Evolutionary conservation across 129 eudicot species (phyloP).

Genomic region (Lactuca saligna): DNA sequence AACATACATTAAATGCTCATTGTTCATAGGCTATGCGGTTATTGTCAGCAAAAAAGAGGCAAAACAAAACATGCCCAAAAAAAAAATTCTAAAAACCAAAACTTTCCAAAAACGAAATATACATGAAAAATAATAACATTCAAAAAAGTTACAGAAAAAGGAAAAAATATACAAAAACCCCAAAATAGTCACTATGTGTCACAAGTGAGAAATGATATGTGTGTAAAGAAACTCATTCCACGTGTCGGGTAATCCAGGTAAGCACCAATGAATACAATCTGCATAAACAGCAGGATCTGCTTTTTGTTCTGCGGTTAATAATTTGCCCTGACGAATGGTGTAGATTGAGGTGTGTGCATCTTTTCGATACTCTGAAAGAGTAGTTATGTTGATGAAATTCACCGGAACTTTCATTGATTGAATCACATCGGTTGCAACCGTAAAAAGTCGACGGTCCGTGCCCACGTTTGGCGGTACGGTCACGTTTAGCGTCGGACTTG

Average conservation of each 20-base stretch:
- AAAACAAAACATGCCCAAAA: too few relatives aligned
- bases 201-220: constrained; percentile 54
- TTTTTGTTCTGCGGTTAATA: constrained; percentile 62
- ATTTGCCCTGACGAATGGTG: constrained; percentile 75
- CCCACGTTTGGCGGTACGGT: constrained; percentile 63
- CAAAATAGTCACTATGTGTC: constrained; percentile 24
- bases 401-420: constrained; percentile 56
- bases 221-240: constrained; percentile 90
- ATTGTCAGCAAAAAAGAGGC: too few relatives aligned
- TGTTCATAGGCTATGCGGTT: too few relatives aligned
- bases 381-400: constrained; percentile 70
- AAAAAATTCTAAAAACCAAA: too few relatives aligned
- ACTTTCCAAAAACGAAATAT: background rate
- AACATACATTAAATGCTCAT: too few relatives aligned
- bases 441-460: constrained; percentile 66
- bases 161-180: background rate
- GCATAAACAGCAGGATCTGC: constrained; percentile 69
- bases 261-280: constrained; percentile 97
- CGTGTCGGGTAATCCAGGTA: constrained; percentile 88
- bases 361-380: constrained; percentile 79
- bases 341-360: constrained; percentile 92
- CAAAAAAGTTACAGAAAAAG: background rate
- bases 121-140: background rate
- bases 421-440: constrained; percentile 52
- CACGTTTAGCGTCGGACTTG: constrained; percentile 64